These are phyloP conservation scores for Arthrinium phaeospermum DNA, from an alignment of 2,329 filamentous ascomycete species.

Conservation along the genomic window DNA sequence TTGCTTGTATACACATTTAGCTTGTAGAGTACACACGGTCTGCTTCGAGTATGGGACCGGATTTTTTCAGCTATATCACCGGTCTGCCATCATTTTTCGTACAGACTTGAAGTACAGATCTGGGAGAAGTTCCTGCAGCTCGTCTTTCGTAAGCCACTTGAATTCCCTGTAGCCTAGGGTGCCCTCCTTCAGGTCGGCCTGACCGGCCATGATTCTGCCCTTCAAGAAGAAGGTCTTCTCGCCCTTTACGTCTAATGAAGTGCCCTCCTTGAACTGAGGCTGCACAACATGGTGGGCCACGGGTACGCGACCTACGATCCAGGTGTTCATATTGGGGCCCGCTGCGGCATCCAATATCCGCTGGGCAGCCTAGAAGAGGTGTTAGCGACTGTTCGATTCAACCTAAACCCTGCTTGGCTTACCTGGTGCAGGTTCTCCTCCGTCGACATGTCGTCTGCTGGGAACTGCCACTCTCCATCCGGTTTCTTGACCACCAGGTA, in stretches of 20 bases:
- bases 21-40: conserved; percentile 25
- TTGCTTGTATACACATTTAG: conserved; percentile 24
- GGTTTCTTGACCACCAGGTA: conserved; percentile 84
- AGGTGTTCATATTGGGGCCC: conserved; percentile 97
- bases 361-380: conserved; percentile 71
- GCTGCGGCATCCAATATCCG: conserved; percentile 78
- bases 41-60: conserved; percentile 25
- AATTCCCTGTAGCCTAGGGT: conserved; percentile 78
- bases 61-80: conserved; percentile 52
- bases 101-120: conserved; percentile 75
- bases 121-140: conserved; percentile 73
- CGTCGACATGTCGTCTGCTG: conserved; percentile 69
- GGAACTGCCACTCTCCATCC: conserved; percentile 81
- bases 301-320: conserved; percentile 91
- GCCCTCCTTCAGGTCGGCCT: conserved; percentile 79
- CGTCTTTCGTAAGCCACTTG: conserved; percentile 90
- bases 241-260: conserved; percentile 56
- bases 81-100: conserved; percentile 81
- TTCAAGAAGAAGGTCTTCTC: conserved; percentile 97
- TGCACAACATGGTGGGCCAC: conserved; percentile 77
- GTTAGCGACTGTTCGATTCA: neutral
- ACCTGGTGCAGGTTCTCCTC: conserved; percentile 86
- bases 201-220: conserved; percentile 95
- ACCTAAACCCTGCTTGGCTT: conserved; percentile 43
- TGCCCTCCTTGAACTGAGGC: conserved; percentile 52